Evolutionary conservation across 192 early-diverging fungal genomes (phyloP).

Genomic region (Backusella parvicylindrica): DNA sequence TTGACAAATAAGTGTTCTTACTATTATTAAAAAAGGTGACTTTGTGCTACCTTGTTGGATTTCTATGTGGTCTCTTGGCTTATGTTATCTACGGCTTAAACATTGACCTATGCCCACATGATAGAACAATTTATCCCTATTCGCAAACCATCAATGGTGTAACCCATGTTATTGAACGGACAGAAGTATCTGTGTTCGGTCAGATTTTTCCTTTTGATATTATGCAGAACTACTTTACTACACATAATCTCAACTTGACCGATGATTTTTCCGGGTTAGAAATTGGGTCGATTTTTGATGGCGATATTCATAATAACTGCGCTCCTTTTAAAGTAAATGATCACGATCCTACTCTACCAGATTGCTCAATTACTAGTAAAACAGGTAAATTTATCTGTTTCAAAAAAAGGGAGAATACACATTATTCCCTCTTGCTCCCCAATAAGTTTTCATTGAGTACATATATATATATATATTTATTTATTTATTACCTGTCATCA

Average conservation of each 20-base stretch:
- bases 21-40: conserved; percentile 30
- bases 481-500: neutral
- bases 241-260: conserved; percentile 23
- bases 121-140: conserved; percentile 13
- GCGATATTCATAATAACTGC: conserved; percentile 21
- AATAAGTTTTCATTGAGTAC: neutral
- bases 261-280: conserved; percentile 31
- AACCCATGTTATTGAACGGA: neutral
- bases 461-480: too few species aligned
- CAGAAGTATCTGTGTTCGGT: conserved; percentile 31
- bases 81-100: conserved; percentile 50
- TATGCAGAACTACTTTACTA: conserved; percentile 19
- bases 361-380: conserved; percentile 20
- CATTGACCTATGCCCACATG: conserved; percentile 29
- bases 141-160: conserved; percentile 9
- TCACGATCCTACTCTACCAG: conserved; percentile 10
- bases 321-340: conserved; percentile 17
- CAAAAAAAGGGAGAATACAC: neutral
- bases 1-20: neutral
- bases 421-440: neutral
- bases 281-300: conserved; percentile 27
- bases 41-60: conserved; percentile 38
- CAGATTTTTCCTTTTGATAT: conserved; percentile 21
- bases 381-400: conserved; percentile 25
- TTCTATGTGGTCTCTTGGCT: conserved; percentile 34